Percentiles rank a stretch among this genome's conserved stretches.
These are phyloP conservation scores for Candida corydali DNA, from an alignment of 805 yeast genomes.

Conservation along the genomic window DNA sequence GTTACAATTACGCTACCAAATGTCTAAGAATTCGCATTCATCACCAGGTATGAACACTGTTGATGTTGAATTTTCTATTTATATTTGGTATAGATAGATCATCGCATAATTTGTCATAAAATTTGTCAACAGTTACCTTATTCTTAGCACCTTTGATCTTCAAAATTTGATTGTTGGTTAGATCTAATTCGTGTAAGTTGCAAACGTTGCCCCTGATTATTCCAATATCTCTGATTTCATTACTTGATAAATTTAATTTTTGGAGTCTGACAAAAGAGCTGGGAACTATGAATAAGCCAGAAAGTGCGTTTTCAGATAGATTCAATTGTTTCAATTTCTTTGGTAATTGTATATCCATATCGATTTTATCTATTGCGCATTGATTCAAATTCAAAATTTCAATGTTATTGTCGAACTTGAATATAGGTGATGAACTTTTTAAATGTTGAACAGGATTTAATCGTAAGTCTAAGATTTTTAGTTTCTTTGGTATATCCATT, in stretches of 20 bases:
- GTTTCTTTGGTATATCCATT: conserved; percentile 18
- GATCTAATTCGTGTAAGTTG: conserved; percentile 15
- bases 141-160: conserved; percentile 9
- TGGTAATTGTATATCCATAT: conserved; percentile 12
- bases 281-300: conserved; percentile 8
- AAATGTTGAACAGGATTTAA: conserved; percentile 7
- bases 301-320: conserved; percentile 11
- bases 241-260: conserved; percentile 15
- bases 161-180: conserved; percentile 17
- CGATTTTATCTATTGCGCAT: conserved; percentile 13
- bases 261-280: conserved; percentile 5
- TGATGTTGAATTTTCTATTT: conserved; percentile 22
- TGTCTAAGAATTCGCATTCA: too few relatives aligned
- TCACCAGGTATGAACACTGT: conserved; percentile 23
- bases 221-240: conserved; percentile 14
- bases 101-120: conserved; percentile 20
- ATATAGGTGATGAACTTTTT: conserved; percentile 3
- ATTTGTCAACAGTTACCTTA: conserved; percentile 14
- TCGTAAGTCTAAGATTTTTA: conserved; percentile 10
- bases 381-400: conserved; percentile 7
- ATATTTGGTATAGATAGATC: conserved; percentile 17
- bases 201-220: conserved; percentile 6
- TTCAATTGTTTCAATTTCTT: conserved; percentile 8
- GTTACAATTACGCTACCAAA: not conserved
- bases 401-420: conserved; percentile 1